These are phyloP conservation scores for Phytophthora pinifolia DNA, from an alignment of 352 stramenopile species.

Conservation along the genomic window DNA sequence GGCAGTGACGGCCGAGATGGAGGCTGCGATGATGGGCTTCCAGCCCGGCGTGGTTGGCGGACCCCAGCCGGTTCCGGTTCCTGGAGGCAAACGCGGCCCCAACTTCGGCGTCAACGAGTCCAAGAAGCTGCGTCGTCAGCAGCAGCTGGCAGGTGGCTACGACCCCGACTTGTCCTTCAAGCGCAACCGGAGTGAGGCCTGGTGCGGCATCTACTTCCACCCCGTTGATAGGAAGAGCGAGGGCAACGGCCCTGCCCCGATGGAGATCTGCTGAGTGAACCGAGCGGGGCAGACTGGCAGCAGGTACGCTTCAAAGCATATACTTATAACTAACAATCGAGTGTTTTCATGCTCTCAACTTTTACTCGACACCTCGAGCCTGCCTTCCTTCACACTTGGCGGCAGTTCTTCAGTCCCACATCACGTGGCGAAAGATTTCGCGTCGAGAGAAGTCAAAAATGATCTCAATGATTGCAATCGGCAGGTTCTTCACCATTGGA, in stretches of 20 bases:
- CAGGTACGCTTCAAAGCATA: constrained; percentile 10
- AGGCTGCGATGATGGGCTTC: constrained; percentile 89
- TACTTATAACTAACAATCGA: constrained; percentile 21
- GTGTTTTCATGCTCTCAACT: not conserved
- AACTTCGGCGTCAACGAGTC: constrained; percentile 80
- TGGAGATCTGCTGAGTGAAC: constrained; percentile 58
- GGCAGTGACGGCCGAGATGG: constrained; percentile 86
- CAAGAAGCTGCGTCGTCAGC: constrained; percentile 76
- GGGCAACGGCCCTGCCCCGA: constrained; percentile 30
- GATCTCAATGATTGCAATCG: constrained; percentile 29
- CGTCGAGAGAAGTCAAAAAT: constrained; percentile 33
- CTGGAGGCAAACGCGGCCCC: constrained; percentile 75
- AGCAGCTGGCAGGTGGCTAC: constrained; percentile 80
- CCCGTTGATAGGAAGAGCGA: constrained; percentile 38
- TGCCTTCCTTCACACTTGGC: not conserved
- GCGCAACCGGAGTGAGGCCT: constrained; percentile 78
- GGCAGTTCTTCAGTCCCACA: constrained; percentile 34
- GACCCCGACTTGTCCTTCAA: constrained; percentile 78
- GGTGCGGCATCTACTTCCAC: constrained; percentile 75
- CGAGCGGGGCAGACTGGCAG: not conserved
- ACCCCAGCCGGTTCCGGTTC: constrained; percentile 73
- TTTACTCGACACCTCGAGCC: no score
- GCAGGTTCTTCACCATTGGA: constrained; percentile 17
- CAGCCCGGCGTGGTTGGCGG: constrained; percentile 72
- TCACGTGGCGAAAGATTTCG: constrained; percentile 26